Conservation (phyloP, 805 yeast genomes). For the Clavispora carvajalis region DNA sequence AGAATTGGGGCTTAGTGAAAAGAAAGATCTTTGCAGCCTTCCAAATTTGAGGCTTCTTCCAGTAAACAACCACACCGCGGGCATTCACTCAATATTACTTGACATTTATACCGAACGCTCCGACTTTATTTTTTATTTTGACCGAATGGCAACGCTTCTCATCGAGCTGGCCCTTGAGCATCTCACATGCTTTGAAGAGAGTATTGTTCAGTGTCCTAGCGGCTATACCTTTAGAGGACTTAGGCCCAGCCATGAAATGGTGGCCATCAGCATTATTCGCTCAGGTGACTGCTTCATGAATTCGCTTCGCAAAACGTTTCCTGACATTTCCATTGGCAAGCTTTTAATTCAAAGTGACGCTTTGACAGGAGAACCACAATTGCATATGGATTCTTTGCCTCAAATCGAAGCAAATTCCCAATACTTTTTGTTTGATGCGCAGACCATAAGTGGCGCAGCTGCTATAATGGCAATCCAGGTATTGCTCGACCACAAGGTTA, state of each 20-base stretch:
- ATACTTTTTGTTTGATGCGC: constrained; percentile 77
- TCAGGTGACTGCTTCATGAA: constrained; percentile 92
- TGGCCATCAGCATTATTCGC: constrained; percentile 76
- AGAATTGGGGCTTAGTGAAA: constrained; percentile 43
- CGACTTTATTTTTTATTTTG: constrained; percentile 83
- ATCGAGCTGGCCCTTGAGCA: constrained; percentile 65
- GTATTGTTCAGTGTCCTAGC: constrained; percentile 24
- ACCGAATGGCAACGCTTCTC: constrained; percentile 69
- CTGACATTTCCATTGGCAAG: constrained; percentile 78
- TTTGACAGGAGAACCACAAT: constrained; percentile 87
- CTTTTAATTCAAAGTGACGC: constrained; percentile 83
- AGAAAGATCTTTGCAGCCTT: constrained; percentile 24
- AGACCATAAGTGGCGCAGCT: constrained; percentile 88
- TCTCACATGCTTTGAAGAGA: constrained; percentile 29
- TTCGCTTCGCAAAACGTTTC: constrained; percentile 69
- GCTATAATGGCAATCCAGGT: constrained; percentile 92
- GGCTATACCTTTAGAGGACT: constrained; percentile 27
- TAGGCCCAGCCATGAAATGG: constrained; percentile 45
- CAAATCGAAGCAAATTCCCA: constrained; percentile 25
- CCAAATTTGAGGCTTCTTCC: constrained; percentile 36
- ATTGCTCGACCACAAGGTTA: constrained; percentile 72
- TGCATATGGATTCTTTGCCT: constrained; percentile 80
- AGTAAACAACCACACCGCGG: constrained; percentile 60
- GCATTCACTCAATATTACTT: constrained; percentile 66
- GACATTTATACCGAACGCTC: constrained; percentile 52